Base-by-base conservation (phyloP, 305 asterid genomes). In the Fraxinus baroniana region DNA sequence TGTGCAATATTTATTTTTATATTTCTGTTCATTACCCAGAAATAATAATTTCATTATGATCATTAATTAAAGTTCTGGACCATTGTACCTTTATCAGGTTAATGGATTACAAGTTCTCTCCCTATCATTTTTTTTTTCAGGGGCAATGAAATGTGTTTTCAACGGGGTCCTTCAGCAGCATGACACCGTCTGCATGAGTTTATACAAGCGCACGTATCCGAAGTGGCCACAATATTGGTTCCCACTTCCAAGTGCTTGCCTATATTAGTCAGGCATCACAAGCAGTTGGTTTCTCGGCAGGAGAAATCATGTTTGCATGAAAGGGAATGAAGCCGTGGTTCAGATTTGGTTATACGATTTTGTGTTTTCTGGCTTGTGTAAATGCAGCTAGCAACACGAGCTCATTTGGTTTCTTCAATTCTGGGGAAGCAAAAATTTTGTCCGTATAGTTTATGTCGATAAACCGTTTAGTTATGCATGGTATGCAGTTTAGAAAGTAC, bases 121-220 rank as follows among this genome's bases (percentile, higher is more conserved):
- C 49, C 41, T 66, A 37, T 32, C 3, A 2, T 0, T 33, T 4
- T 74, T 13, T 68, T 79, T 71, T 79, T 15, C 92, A 96, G 99
- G 99, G 85, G 94, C 97, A 49, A 96, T 96, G 99, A 96, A 96
- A 81, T 90, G 98, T 87, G 84, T 93, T 39, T 86, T 96, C 4
- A 92, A 94, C 8, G 97, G 95, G 5, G 91, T 91, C 77, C 92
- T 94, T 62, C 98, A 93, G 90, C 99, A 96, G 84, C 94, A 92
- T 12, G 98, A 96, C 89, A 94, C 99, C 0, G 91, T 94, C 8
- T 96, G 99, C 79, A 93, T 96, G 98, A 94, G 93, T 79, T 87
- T 96, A 84, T 94, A 86, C 82, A 96, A 96, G 84, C 97, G 99
- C 33, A 72, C 92, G 3, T 96, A 94, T 83, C 98, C 99, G 18